Evolutionary conservation across 2,329 filamentous ascomycete species (phyloP).

Genomic region (Lecanicillium sp.): DNA sequence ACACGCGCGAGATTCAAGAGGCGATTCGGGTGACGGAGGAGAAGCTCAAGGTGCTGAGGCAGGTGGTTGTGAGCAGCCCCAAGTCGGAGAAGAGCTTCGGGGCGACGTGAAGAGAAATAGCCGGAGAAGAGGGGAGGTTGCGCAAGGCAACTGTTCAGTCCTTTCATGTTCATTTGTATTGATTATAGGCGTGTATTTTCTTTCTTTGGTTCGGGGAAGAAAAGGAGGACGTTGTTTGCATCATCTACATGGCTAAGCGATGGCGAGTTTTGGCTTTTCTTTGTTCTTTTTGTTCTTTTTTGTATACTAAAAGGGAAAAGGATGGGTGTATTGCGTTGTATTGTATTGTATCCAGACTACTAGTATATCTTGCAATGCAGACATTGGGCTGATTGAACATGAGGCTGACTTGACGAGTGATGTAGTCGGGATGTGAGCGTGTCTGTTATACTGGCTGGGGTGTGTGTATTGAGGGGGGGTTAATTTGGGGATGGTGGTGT

Average conservation of each 20-base stretch:
- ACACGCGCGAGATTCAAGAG: slow-evolving; percentile 67
- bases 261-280: slow-evolving; percentile 3
- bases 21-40: slow-evolving; percentile 84
- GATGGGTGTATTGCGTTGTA: too few species aligned
- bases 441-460: too few species aligned
- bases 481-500: too few species aligned
- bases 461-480: too few species aligned
- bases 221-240: neutral
- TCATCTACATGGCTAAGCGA: slow-evolving; percentile 9
- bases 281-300: neutral
- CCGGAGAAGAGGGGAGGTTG: neutral
- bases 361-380: too few species aligned
- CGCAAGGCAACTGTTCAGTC: neutral
- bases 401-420: too few species aligned
- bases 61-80: slow-evolving; percentile 53
- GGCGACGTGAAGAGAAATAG: neutral
- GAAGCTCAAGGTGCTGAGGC: slow-evolving; percentile 69
- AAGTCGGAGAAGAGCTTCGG: slow-evolving; percentile 19
- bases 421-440: too few species aligned
- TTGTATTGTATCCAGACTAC: too few species aligned
- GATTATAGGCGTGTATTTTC: neutral
- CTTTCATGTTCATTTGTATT: slow-evolving; percentile 4
- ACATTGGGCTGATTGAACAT: too few species aligned
- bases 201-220: neutral
- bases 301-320: slow-evolving; percentile 7